Percentiles rank a stretch among this genome's conserved stretches.
These are phyloP conservation scores for Calonectria henricotiae DNA, from an alignment of 2,329 filamentous ascomycete genomes.

Conservation along the genomic window DNA sequence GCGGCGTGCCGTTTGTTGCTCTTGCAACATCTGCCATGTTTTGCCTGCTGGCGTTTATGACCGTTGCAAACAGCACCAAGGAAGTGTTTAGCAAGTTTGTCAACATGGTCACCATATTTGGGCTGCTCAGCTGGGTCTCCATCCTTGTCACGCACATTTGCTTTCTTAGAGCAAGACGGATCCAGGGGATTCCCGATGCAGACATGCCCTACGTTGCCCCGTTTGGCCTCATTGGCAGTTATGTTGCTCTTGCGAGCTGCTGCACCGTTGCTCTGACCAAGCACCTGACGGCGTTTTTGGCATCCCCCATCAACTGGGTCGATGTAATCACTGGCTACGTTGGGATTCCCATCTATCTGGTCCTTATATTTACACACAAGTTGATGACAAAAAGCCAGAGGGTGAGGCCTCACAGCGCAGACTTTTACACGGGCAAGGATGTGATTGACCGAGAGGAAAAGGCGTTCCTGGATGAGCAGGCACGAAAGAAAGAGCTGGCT, in stretches of 20 bases:
- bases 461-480: constrained; percentile 70
- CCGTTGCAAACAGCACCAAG: constrained; percentile 72
- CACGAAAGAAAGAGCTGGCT: constrained; percentile 2
- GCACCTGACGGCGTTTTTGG: constrained; percentile 82
- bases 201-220: constrained; percentile 78
- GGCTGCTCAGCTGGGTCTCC: constrained; percentile 78
- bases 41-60: constrained; percentile 79
- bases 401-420: constrained; percentile 72
- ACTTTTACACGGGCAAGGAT: constrained; percentile 82
- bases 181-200: constrained; percentile 71
- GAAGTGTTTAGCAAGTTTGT: constrained; percentile 77
- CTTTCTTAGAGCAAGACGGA: constrained; percentile 75
- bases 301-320: constrained; percentile 70
- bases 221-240: constrained; percentile 79
- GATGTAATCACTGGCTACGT: constrained; percentile 85
- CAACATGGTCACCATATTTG: constrained; percentile 78
- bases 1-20: constrained; percentile 79
- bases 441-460: constrained; percentile 81
- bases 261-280: constrained; percentile 84
- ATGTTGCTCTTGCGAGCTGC: constrained; percentile 79
- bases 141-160: constrained; percentile 78
- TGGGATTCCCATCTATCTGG: constrained; percentile 82
- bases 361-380: constrained; percentile 81
- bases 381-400: constrained; percentile 68
- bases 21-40: constrained; percentile 75